Conservation (phyloP, 2,329 filamentous ascomycete genomes). For the Pestalotiopsis sp. region DNA sequence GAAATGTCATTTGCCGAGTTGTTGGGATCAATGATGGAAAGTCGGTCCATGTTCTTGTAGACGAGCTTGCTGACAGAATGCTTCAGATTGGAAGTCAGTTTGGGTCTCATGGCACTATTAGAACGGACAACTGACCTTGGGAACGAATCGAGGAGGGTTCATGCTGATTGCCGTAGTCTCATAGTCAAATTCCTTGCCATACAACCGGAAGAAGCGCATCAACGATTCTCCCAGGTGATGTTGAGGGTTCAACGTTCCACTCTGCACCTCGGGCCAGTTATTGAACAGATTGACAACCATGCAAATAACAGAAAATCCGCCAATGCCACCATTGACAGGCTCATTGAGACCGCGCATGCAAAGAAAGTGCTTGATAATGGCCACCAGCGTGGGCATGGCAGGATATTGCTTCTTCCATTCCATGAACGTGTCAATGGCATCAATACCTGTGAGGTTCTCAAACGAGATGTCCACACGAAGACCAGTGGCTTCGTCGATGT, state of each 20-base stretch:
- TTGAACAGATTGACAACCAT: constrained; percentile 88
- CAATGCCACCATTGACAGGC: constrained; percentile 86
- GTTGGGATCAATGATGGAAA: constrained; percentile 93
- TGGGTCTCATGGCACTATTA: constrained; percentile 16
- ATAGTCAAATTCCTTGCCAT: constrained; percentile 80
- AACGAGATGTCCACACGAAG: constrained; percentile 93
- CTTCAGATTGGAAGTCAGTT: not conserved
- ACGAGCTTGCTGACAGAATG: constrained; percentile 34
- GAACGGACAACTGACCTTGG: constrained; percentile 60
- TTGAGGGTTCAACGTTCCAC: constrained; percentile 56
- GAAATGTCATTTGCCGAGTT: constrained; percentile 84
- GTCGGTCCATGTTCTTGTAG: constrained; percentile 64
- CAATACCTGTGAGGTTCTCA: constrained; percentile 82
- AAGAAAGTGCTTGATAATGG: constrained; percentile 89
- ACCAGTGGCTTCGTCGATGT: constrained; percentile 74
- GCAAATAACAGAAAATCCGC: constrained; percentile 93
- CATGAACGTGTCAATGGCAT: constrained; percentile 78
- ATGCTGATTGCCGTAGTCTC: constrained; percentile 72
- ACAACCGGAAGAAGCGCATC: constrained; percentile 86
- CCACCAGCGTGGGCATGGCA: constrained; percentile 82
- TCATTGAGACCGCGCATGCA: constrained; percentile 90
- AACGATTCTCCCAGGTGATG: constrained; percentile 79
- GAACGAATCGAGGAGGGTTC: constrained; percentile 67
- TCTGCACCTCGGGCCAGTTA: constrained; percentile 71
- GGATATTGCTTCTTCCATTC: constrained; percentile 80